Evolutionary conservation across 2,329 filamentous ascomycete genomes (phyloP).

Genomic region (Scytalidium sp.): DNA sequence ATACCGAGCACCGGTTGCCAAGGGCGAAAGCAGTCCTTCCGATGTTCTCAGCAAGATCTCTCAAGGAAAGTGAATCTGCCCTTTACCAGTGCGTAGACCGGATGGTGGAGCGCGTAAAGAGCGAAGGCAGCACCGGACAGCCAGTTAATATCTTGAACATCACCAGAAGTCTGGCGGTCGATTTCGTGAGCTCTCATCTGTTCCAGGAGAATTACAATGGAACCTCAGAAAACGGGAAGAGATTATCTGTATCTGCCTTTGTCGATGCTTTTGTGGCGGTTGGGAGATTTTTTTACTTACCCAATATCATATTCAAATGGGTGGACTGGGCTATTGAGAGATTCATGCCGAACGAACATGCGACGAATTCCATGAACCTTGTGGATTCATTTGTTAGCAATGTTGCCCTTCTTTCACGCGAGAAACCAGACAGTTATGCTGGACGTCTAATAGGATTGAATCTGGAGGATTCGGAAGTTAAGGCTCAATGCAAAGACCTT

Average conservation of each 20-base stretch:
- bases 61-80: conserved; percentile 35
- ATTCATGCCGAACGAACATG: conserved; percentile 30
- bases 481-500: conserved; percentile 50
- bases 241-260: conserved; percentile 43
- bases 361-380: conserved; percentile 27
- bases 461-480: conserved; percentile 39
- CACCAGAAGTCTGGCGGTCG: conserved; percentile 46
- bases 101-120: conserved; percentile 39
- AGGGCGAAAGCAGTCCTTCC: conserved; percentile 48
- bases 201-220: conserved; percentile 50
- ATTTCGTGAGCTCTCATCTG: conserved; percentile 51
- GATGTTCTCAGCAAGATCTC: conserved; percentile 44
- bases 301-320: conserved; percentile 35
- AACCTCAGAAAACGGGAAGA: conserved; percentile 21
- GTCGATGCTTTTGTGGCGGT: conserved; percentile 54
- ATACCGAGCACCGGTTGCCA: conserved; percentile 35
- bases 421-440: conserved; percentile 41
- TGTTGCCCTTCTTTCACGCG: conserved; percentile 30
- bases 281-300: conserved; percentile 52
- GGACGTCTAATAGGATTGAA: conserved; percentile 42
- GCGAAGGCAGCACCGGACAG: conserved; percentile 25
- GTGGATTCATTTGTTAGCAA: conserved; percentile 41
- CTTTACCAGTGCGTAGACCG: conserved; percentile 38
- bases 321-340: conserved; percentile 32
- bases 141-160: conserved; percentile 47